These are phyloP conservation scores for Colletotrichum cuscutae DNA, from an alignment of 2,329 filamentous ascomycete species.

Conservation along the genomic window DNA sequence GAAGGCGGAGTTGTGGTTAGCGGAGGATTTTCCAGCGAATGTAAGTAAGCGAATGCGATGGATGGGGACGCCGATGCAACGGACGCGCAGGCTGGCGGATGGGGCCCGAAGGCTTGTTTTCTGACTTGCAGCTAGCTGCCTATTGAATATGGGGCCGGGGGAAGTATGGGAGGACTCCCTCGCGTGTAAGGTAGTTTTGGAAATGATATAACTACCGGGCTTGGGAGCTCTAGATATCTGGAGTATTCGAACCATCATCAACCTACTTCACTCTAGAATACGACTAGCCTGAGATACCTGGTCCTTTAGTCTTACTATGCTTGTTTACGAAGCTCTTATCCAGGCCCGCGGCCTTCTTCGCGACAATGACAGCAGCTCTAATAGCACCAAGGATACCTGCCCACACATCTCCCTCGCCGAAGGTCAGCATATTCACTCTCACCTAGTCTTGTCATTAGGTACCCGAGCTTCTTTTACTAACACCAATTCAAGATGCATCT, in stretches of 20 bases:
- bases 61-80: background rate
- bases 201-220: background rate
- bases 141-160: background rate
- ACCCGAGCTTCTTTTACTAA: background rate
- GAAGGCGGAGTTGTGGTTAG: background rate
- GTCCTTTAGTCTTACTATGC: background rate
- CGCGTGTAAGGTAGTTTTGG: too few species aligned
- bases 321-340: background rate
- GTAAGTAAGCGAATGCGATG: background rate
- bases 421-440: background rate
- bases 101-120: background rate
- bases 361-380: background rate
- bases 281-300: too few species aligned
- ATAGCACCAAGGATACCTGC: conserved; percentile 3
- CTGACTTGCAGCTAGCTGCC: background rate
- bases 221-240: background rate
- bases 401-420: conserved; percentile 16
- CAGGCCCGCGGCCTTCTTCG: background rate
- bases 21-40: background rate
- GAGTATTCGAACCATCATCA: background rate
- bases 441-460: too few species aligned
- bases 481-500: background rate
- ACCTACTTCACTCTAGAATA: background rate
- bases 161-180: background rate
- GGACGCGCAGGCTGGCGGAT: too few species aligned